These are phyloP conservation scores for Scutellaria minor DNA, from an alignment of 257 asterid species.

Conservation along the genomic window DNA sequence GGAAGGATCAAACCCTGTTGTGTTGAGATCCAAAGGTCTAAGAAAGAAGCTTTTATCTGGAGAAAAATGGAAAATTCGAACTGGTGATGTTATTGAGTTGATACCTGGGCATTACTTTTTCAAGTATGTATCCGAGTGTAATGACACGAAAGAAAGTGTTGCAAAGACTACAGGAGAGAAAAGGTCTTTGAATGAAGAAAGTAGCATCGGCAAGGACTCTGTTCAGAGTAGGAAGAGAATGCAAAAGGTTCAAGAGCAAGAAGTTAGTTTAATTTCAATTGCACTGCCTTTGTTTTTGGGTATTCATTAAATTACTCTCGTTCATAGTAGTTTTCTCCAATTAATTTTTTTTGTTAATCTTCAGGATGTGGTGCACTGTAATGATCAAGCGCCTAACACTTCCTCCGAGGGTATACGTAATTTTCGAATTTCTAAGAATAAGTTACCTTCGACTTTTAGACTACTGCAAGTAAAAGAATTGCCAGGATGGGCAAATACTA, in stretches of 20 bases:
- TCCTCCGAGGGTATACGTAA: slow-evolving; percentile 54
- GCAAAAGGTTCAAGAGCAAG: slow-evolving; percentile 51
- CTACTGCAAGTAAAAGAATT: slow-evolving; percentile 78
- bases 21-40: slow-evolving; percentile 60
- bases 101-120: slow-evolving; percentile 88
- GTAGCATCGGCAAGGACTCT: slow-evolving; percentile 39
- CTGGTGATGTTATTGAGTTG: slow-evolving; percentile 79
- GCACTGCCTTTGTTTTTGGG: slow-evolving; percentile 34
- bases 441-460: slow-evolving; percentile 62
- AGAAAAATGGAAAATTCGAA: slow-evolving; percentile 57
- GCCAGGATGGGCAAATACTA: slow-evolving; percentile 92
- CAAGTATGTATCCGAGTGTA: slow-evolving; percentile 57
- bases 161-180: slow-evolving; percentile 43
- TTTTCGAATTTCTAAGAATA: slow-evolving; percentile 59
- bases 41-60: slow-evolving; percentile 80
- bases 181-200: slow-evolving; percentile 60
- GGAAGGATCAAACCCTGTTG: slow-evolving; percentile 92
- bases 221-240: slow-evolving; percentile 53
- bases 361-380: slow-evolving; percentile 38
- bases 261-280: slow-evolving; percentile 35
- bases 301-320: background rate
- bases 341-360: slow-evolving; percentile 28
- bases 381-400: slow-evolving; percentile 35
- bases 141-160: slow-evolving; percentile 38
- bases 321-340: slow-evolving; percentile 21